phyloP scores from a whole-genome alignment of 257 asterid species.

The Salvia rosmarinus region DNA sequence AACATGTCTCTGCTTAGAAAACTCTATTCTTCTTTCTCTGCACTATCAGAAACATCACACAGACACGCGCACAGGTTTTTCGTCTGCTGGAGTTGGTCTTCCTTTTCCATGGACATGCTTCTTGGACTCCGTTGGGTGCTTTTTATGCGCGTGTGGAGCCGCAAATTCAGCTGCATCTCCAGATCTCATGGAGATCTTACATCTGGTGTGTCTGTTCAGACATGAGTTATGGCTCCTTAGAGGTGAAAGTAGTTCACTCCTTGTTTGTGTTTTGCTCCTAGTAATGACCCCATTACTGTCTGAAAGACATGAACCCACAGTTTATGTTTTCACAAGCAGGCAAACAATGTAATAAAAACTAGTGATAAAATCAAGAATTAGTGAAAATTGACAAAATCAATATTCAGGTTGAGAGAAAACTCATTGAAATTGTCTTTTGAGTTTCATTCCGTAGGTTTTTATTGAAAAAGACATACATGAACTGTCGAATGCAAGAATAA shows the following conservation, averaged over 20 bases:
- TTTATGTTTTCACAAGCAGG: neutral
- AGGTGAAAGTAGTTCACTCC: conserved; percentile 45
- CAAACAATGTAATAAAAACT: neutral
- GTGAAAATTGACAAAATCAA: too few species aligned
- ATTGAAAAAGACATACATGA: neutral
- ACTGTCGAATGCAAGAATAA: neutral
- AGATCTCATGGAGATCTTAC: conserved; percentile 47
- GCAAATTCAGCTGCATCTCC: conserved; percentile 23
- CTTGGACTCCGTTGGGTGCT: conserved; percentile 23
- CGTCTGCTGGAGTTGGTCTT: conserved; percentile 35
- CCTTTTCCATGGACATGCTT: conserved; percentile 32
- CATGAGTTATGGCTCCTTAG: conserved; percentile 42
- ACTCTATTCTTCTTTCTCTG: neutral
- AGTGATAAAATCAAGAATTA: neutral
- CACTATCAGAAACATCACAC: neutral
- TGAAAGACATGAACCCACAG: conserved; percentile 23
- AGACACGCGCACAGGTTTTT: neutral
- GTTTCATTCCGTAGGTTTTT: too few species aligned
- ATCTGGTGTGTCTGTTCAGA: conserved; percentile 49
- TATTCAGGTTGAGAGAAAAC: too few species aligned
- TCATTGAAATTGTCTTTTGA: too few species aligned
- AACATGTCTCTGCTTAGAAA: neutral
- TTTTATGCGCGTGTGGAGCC: conserved; percentile 23
- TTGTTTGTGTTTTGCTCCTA: conserved; percentile 43
- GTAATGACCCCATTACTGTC: conserved; percentile 51